Evolutionary conservation across 176 grass and related monocot genomes (phyloP), one percentile per base, ranked within the genome.

Genomic region (Triticum urartu): DNA sequence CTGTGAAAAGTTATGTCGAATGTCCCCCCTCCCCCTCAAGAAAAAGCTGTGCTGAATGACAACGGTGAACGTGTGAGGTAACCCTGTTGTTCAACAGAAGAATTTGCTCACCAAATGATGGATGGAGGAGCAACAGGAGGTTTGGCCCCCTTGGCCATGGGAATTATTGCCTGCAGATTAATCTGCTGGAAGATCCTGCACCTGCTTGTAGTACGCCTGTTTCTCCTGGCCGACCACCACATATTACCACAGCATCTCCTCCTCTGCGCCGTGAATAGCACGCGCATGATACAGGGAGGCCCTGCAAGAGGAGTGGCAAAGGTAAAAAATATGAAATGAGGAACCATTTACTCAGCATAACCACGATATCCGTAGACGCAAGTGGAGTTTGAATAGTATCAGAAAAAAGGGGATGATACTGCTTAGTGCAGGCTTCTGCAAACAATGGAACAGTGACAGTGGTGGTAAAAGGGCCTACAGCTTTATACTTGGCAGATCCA

Each of bases 121-220:
- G 20, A 81, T 78, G 81, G 38, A 81, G 81, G 50, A 81, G 52
- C 17, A 85, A 65, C 82, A 88, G 52, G 67, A 87, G 65, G 40
- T 30, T 28, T 75, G 38, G 48, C 34, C 52, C 65, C 59, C 54
- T 78, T 80, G 82, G 76, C 67, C 61, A 72, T 87, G 76, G 54
- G 48, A 88, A 71, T 85, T 85, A 68, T 88, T 91, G 72, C 79
- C 64, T 71, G 40, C 45, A 78, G 82, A 71, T 77, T 88, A 80
- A 81, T 56, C 79, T 63, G 64, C 72, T 89, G 35, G 62, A 64
- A 77, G 77, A 81, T 85, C 82, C 71, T 88, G 85, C 77, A 78
- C 71, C 78, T 82, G 64, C 47, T 63, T 25, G 77, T 6, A 35
- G 52, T 81, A 81, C 62, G 63, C 22, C 50, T 85, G 63, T 64